These are phyloP conservation scores for Clitopilus hobsonii DNA, from an alignment of 768 basidiomycete species.

Conservation along the genomic window DNA sequence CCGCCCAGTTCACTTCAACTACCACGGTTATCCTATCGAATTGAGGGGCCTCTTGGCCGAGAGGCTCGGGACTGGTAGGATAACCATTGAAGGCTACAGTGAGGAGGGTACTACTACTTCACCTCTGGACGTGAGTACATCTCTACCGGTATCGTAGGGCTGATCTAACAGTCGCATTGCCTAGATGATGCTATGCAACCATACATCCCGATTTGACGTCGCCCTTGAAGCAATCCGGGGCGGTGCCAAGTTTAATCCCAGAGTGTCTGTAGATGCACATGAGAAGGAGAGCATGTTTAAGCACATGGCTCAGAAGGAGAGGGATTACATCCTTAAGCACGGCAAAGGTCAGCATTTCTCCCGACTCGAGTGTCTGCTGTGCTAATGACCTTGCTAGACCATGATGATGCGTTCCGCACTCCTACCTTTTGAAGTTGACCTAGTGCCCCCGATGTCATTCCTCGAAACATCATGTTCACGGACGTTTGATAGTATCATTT, in stretches of 20 bases:
- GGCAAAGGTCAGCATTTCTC: slow-evolving; percentile 41
- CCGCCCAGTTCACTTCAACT: slow-evolving; percentile 72
- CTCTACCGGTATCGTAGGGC: slow-evolving; percentile 5
- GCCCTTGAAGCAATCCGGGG: slow-evolving; percentile 57
- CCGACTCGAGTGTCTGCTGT: background rate
- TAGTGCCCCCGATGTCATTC: too few species aligned
- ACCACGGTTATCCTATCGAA: slow-evolving; percentile 78
- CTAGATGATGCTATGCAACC: slow-evolving; percentile 73
- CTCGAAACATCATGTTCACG: too few species aligned
- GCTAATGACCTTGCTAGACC: slow-evolving; percentile 25
- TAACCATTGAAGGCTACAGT: slow-evolving; percentile 58
- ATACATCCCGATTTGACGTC: slow-evolving; percentile 62
- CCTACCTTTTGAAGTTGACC: slow-evolving; percentile 40
- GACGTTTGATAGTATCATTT: too few species aligned
- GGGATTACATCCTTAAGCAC: slow-evolving; percentile 53
- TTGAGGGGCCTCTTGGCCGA: slow-evolving; percentile 63
- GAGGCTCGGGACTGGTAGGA: slow-evolving; percentile 40
- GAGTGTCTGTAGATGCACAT: slow-evolving; percentile 56
- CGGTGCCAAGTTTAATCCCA: slow-evolving; percentile 45
- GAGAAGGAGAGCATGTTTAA: slow-evolving; percentile 49
- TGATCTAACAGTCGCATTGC: background rate
- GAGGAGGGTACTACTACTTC: slow-evolving; percentile 82
- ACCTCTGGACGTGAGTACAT: slow-evolving; percentile 60
- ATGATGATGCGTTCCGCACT: slow-evolving; percentile 39
- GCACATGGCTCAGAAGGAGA: slow-evolving; percentile 59